A percentile compares a stretch with the other conserved stretches of the same genome.
These are phyloP conservation scores for Skeletonema menzelii DNA, from an alignment of 108 stramenopile species.

Conservation along the genomic window DNA sequence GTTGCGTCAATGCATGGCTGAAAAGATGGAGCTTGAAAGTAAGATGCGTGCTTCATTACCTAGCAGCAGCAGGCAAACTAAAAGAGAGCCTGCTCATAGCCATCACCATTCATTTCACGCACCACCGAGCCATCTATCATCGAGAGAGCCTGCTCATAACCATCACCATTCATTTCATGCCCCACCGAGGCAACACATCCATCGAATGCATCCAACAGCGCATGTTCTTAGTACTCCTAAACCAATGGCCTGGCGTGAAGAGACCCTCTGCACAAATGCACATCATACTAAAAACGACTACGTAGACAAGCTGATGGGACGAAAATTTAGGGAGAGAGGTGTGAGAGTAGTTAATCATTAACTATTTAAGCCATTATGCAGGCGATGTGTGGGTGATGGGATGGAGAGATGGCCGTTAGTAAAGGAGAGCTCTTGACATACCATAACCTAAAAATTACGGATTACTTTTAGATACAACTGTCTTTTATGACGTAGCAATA, in stretches of 20 bases:
- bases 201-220: background rate
- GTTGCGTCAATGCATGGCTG: background rate
- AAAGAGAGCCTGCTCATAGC: background rate
- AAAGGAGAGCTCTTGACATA: too few relatives aligned
- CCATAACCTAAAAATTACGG: background rate
- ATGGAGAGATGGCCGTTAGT: too few relatives aligned
- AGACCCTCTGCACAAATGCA: background rate
- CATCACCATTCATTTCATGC: background rate
- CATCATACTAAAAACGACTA: background rate
- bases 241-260: background rate
- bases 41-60: background rate
- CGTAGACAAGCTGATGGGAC: background rate
- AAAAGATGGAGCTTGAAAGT: background rate
- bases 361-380: too few relatives aligned
- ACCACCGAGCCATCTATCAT: background rate
- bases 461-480: background rate
- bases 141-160: background rate
- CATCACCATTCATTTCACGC: background rate
- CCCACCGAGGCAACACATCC: background rate
- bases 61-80: background rate
- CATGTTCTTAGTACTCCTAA: background rate
- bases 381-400: too few relatives aligned
- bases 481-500: constrained; percentile 13
- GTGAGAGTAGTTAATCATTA: background rate
- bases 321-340: background rate